These are phyloP conservation scores for Tremellales sp. DNA, from an alignment of 1,284 basidiomycete genomes.

Conservation along the genomic window DNA sequence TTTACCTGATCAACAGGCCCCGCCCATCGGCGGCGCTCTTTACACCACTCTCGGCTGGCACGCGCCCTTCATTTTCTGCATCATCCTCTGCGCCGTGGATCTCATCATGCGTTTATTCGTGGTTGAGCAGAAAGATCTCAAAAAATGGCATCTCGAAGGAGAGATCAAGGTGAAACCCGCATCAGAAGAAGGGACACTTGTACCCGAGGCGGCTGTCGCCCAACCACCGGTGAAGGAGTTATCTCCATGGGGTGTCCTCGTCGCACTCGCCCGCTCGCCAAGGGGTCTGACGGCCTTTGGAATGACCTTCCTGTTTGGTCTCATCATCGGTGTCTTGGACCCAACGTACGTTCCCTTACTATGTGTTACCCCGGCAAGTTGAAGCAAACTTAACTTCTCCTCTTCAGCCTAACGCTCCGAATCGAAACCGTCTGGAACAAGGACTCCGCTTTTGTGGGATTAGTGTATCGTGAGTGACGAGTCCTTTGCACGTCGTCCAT, in stretches of 20 bases:
- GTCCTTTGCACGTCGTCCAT: too few relatives aligned
- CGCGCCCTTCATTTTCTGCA: constrained; percentile 68
- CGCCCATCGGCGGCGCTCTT: constrained; percentile 66
- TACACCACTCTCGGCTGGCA: constrained; percentile 66
- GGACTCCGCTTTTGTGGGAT: constrained; percentile 60
- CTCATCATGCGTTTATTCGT: constrained; percentile 55
- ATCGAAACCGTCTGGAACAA: constrained; percentile 61
- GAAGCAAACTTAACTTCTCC: background rate
- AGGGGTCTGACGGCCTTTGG: constrained; percentile 58
- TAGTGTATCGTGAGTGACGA: constrained; percentile 58
- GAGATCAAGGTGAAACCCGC: background rate
- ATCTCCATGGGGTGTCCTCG: constrained; percentile 49
- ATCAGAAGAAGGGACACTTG: background rate
- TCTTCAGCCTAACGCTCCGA: constrained; percentile 59
- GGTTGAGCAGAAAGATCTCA: constrained; percentile 50
- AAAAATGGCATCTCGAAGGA: constrained; percentile 11
- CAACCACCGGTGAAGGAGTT: constrained; percentile 24
- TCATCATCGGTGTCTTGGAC: constrained; percentile 33
- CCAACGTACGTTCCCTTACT: constrained; percentile 27
- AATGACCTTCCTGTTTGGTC: constrained; percentile 60
- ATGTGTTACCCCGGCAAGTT: constrained; percentile 15
- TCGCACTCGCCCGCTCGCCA: constrained; percentile 54
- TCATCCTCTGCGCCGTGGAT: constrained; percentile 60
- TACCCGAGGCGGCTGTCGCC: background rate
- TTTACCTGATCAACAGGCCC: constrained; percentile 33